Percentiles rank a stretch among this genome's conserved stretches.
Evolutionary conservation across 2,329 filamentous ascomycete species (phyloP).

Genomic region (Raffaelea ambrosiae): DNA sequence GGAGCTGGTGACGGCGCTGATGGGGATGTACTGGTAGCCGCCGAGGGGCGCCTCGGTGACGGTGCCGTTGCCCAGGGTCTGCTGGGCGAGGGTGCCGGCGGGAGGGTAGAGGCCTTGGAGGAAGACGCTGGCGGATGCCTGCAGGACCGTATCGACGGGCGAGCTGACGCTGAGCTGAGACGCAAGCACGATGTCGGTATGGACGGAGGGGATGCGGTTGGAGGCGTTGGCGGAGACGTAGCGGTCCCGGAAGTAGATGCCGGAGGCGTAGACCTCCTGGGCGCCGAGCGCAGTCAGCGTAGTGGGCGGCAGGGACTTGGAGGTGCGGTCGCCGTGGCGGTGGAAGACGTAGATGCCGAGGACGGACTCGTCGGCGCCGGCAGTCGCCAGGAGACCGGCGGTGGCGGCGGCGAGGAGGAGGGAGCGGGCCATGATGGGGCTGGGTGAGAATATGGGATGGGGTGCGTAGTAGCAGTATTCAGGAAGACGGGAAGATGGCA

Average conservation of each 20-base stretch:
- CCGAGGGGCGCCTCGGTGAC: conserved; percentile 58
- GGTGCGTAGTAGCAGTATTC: neutral
- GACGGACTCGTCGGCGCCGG: conserved; percentile 51
- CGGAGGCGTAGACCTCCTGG: conserved; percentile 62
- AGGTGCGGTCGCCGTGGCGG: conserved; percentile 80
- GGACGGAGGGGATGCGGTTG: conserved; percentile 57
- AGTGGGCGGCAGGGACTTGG: conserved; percentile 65
- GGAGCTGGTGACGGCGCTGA: conserved; percentile 51
- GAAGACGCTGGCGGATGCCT: conserved; percentile 72
- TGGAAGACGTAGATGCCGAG: conserved; percentile 82
- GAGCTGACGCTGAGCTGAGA: conserved; percentile 65
- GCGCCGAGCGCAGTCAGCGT: conserved; percentile 74
- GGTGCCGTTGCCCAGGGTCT: conserved; percentile 64
- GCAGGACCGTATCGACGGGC: conserved; percentile 67
- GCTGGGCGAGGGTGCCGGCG: conserved; percentile 42
- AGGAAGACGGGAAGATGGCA: too few relatives aligned
- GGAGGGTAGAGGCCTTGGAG: conserved; percentile 84
- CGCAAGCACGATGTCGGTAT: conserved; percentile 54
- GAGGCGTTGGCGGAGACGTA: conserved; percentile 59
- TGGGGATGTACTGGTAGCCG: conserved; percentile 78
- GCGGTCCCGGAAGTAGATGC: conserved; percentile 64
- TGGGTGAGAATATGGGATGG: too few relatives aligned
- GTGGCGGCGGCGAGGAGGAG: neutral
- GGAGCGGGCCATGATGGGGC: neutral
- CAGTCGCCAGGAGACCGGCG: conserved; percentile 5